Conservation (phyloP, 306 rosid species). For the Ziziphus jujuba region DNA sequence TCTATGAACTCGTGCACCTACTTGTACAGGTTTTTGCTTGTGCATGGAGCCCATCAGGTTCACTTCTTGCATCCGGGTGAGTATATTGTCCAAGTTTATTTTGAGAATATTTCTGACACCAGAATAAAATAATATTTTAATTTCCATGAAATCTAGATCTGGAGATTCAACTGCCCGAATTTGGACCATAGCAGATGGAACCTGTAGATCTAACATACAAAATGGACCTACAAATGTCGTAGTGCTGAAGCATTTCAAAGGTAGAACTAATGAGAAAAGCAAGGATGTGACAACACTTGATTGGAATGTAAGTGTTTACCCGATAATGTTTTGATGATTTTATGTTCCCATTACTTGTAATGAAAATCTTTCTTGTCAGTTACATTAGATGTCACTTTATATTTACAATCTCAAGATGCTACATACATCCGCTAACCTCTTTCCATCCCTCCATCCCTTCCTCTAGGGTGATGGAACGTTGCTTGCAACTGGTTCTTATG, state of each 20-base stretch:
- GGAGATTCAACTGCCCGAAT: constrained; percentile 78
- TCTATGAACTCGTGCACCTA: constrained; percentile 3
- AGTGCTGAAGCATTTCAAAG: constrained; percentile 58
- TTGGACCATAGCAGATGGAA: constrained; percentile 50
- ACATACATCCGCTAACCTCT: background rate
- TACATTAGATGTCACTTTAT: background rate
- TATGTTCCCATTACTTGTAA: background rate
- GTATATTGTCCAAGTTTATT: constrained; percentile 17
- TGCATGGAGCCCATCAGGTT: constrained; percentile 72
- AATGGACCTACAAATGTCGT: constrained; percentile 35
- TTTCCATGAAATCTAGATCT: constrained; percentile 41
- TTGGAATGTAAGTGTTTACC: constrained; percentile 60
- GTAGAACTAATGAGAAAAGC: constrained; percentile 61
- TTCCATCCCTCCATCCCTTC: background rate
- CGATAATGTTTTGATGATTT: background rate
- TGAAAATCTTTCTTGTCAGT: background rate
- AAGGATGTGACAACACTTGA: constrained; percentile 75
- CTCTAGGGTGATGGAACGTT: constrained; percentile 59
- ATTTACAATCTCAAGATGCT: background rate
- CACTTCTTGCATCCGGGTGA: constrained; percentile 77
- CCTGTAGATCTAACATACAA: constrained; percentile 36
- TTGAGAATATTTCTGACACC: no score
- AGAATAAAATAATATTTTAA: background rate
- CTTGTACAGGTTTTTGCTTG: constrained; percentile 62
- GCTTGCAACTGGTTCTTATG: constrained; percentile 73